Base-by-base conservation (phyloP, 129 eudicot genomes). In the Solidago caesia region DNA sequence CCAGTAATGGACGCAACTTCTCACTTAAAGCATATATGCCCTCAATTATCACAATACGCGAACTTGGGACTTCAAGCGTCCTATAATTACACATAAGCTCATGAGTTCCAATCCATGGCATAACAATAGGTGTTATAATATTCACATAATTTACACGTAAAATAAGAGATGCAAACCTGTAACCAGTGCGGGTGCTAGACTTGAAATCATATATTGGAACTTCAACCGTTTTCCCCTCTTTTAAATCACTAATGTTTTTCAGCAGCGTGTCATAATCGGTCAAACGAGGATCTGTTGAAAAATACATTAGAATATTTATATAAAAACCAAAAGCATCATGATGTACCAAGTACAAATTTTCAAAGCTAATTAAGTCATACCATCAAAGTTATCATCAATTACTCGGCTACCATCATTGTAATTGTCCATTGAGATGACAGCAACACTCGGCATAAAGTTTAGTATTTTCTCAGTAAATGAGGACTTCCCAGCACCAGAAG, bases 401-500 rank as follows among this genome's bases (percentile, higher is more conserved):
- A 91, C 80, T 47, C 96, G 85, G 71, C 86, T 89, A 72, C 90
- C 84, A 82, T 91, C 97, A 82, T 91, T 91, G 83, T 91, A 91
- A 26, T 89, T 89, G 75, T 91, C 97, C 92, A 91, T 89, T 69
- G 97, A 86, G 74, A 91, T 91, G 43, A 91, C 96, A 14, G 97
- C 97, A 74, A 91, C 73, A 79, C 92, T 85, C 4, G 97, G 97
- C 96, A 91, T 88, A 78, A 91, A 91, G 76, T 83, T 86, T n/a
- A 89, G 72, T 63, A 91, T 77, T 78, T 91, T 91, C 51, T 91
- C 97, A 0, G 90, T 83, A 64, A 91, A 91, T 5, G 84, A 85
- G 65, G 96, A 85, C 84, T 91, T 91, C 71, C 97, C 97, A 57
- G 97, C 97, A 59, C 97, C 97, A 68, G 97, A 91, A 77, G 97